phyloP scores from a whole-genome alignment of 1,139 yeast species.

The Nadsonia starkeyi-henricii region DNA sequence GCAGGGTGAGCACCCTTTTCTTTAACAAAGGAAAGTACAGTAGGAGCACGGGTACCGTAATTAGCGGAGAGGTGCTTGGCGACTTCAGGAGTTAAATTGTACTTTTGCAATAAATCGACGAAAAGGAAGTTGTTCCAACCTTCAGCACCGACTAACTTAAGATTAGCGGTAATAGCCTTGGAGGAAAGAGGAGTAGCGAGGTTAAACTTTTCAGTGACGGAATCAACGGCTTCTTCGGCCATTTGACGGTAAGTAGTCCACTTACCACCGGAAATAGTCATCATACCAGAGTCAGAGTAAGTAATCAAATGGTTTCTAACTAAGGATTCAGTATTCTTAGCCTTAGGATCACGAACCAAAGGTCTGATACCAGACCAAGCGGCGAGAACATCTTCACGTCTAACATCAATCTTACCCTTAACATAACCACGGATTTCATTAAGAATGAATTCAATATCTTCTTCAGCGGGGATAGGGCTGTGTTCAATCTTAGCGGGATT shows the following conservation, averaged over 20 bases:
- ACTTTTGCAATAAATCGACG: constrained; percentile 72
- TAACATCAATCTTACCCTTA: constrained; percentile 59
- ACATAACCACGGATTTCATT: constrained; percentile 81
- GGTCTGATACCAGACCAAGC: constrained; percentile 98
- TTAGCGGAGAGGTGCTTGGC: constrained; percentile 75
- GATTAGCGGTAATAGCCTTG: constrained; percentile 47
- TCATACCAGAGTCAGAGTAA: constrained; percentile 56
- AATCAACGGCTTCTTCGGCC: constrained; percentile 90
- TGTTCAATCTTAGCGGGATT: constrained; percentile 46
- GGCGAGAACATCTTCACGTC: constrained; percentile 79
- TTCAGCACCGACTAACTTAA: constrained; percentile 61
- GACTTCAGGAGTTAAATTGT: constrained; percentile 56
- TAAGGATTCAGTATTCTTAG: constrained; percentile 53
- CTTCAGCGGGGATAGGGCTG: constrained; percentile 78
- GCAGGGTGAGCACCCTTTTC: constrained; percentile 10
- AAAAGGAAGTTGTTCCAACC: constrained; percentile 54
- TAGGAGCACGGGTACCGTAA: constrained; percentile 75
- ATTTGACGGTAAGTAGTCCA: constrained; percentile 98
- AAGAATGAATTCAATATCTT: constrained; percentile 79
- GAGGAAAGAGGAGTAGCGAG: constrained; percentile 28
- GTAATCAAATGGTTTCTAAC: constrained; percentile 83
- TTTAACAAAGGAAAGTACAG: constrained; percentile 44
- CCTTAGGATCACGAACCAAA: constrained; percentile 74
- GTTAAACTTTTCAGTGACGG: constrained; percentile 41
- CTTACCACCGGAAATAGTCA: constrained; percentile 92